Conservation (phyloP, 257 asterid genomes). For the Solanum verrucosum region DNA sequence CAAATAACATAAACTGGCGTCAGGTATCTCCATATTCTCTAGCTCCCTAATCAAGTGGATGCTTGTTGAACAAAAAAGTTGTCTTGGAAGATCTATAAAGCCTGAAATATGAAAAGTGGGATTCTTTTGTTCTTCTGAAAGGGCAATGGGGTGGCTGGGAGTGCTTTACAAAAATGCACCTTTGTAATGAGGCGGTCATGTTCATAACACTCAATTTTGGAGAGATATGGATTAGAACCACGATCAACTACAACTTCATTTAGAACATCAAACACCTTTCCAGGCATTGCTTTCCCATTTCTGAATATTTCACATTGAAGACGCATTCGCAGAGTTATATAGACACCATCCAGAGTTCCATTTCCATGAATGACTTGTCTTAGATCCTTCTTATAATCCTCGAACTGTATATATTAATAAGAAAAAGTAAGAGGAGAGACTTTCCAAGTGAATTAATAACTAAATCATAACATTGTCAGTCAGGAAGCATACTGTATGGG, state of each 20-base stretch:
- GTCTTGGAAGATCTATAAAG: background rate
- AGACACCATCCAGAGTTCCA: slow-evolving; percentile 75
- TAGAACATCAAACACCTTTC: slow-evolving; percentile 87
- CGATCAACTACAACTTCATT: slow-evolving; percentile 96
- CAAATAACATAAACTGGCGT: background rate
- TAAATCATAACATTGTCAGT: slow-evolving; percentile 3
- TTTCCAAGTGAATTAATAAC: background rate
- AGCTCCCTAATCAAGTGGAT: background rate
- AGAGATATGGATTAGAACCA: slow-evolving; percentile 97
- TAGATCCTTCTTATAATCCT: slow-evolving; percentile 66
- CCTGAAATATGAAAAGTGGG: background rate
- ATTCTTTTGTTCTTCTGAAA: background rate
- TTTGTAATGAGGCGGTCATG: slow-evolving; percentile 96
- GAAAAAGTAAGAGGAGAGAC: slow-evolving; percentile 6
- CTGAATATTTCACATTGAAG: slow-evolving; percentile 90
- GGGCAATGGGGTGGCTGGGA: background rate
- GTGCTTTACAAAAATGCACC: slow-evolving; percentile 31
- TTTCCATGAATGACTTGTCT: slow-evolving; percentile 84
- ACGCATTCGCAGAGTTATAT: slow-evolving; percentile 95
- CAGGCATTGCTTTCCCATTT: slow-evolving; percentile 86
- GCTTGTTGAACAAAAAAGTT: background rate
- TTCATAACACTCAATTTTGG: slow-evolving; percentile 93
- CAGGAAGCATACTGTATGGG: slow-evolving; percentile 64
- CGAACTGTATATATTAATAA: slow-evolving; percentile 43
- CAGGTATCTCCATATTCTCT: background rate